Evolutionary conservation across 352 stramenopile species (phyloP).

Genomic region (Halophytophthora polymorphica): DNA sequence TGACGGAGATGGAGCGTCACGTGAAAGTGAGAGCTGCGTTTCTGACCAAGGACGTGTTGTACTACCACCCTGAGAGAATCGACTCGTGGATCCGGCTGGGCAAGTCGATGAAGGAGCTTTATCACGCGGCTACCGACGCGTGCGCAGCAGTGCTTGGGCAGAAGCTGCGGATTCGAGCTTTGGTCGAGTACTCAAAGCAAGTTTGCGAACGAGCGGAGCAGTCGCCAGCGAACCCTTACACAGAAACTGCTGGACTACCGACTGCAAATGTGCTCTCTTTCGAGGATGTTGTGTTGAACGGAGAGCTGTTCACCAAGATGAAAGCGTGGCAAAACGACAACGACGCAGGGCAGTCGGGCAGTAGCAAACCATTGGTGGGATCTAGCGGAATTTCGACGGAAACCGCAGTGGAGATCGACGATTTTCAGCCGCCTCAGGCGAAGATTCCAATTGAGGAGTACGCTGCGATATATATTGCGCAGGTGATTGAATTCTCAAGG

Average conservation of each 20-base stretch:
- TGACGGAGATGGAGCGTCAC: conserved; percentile 57
- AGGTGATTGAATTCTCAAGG: conserved; percentile 61
- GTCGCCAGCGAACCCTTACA: not conserved
- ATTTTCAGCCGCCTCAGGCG: not conserved
- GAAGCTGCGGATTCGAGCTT: conserved; percentile 34
- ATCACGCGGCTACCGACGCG: conserved; percentile 60
- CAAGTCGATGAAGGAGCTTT: conserved; percentile 68
- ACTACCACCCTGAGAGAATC: conserved; percentile 54
- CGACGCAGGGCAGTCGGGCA: conserved; percentile 5
- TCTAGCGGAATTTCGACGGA: conserved; percentile 8
- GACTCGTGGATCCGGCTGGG: conserved; percentile 67
- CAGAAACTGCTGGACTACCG: not conserved
- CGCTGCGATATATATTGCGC: conserved; percentile 37
- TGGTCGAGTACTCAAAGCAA: conserved; percentile 30
- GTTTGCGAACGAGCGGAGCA: not conserved
- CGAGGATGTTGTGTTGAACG: conserved; percentile 32
- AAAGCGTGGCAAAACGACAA: conserved; percentile 47
- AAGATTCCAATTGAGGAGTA: conserved; percentile 43
- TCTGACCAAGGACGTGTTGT: conserved; percentile 58
- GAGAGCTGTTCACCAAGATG: conserved; percentile 53
- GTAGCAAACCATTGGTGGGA: not conserved
- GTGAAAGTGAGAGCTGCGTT: conserved; percentile 56
- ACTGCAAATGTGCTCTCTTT: conserved; percentile 24
- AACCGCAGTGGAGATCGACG: not conserved
- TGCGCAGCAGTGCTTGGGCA: conserved; percentile 49